phyloP scores from a whole-genome alignment of 139 green algal genomes.

The Chlamydomonas schloesseri region DNA sequence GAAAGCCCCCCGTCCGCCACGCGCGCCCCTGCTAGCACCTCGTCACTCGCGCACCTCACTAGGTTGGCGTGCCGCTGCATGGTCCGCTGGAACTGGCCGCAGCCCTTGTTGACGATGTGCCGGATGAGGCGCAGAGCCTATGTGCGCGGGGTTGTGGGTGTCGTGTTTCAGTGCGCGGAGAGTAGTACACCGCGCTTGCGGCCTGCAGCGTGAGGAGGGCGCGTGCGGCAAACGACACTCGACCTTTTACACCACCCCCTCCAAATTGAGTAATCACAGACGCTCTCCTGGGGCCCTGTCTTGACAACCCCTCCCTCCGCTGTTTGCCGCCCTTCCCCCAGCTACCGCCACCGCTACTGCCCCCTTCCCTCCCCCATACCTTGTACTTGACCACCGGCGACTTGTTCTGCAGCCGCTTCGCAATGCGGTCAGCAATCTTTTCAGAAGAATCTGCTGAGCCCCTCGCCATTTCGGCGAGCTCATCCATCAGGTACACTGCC shows the following conservation, averaged over 20 bases:
- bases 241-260: no score
- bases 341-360: background rate
- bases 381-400: slow-evolving; percentile 84
- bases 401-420: slow-evolving; percentile 65
- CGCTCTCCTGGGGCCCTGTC: no score
- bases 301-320: no score
- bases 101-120: slow-evolving; percentile 75
- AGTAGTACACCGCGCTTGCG: no score
- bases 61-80: slow-evolving; percentile 66
- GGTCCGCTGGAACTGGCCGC: slow-evolving; percentile 68
- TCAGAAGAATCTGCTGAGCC: slow-evolving; percentile 54
- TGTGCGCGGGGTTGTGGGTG: background rate
- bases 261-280: no score
- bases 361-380: slow-evolving; percentile 49
- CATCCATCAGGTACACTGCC: slow-evolving; percentile 88
- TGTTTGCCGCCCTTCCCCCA: background rate
- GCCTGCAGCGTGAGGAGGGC: no score
- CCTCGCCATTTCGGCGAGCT: slow-evolving; percentile 69
- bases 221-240: no score
- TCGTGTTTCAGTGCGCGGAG: no score
- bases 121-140: slow-evolving; percentile 83
- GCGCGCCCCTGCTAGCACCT: no score
- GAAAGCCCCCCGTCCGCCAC: no score
- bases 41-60: slow-evolving; percentile 61
- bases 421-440: slow-evolving; percentile 66